Base-by-base conservation (phyloP, 179 eudicot species). In the Beta corolliflora region DNA sequence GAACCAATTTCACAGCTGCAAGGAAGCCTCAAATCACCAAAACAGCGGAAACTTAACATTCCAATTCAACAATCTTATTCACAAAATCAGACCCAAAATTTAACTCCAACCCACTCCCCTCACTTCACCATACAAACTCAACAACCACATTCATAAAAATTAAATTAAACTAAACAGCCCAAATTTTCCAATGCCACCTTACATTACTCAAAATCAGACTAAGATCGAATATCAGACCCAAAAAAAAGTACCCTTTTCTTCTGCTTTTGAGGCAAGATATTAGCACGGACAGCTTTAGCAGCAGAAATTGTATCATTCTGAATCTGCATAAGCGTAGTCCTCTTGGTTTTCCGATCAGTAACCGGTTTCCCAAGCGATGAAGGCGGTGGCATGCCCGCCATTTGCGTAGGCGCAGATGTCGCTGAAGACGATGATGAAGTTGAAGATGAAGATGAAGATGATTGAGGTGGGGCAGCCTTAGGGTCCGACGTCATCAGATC, bases 301-400 rank as follows among this genome's bases (percentile, higher is more conserved):
- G 97, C 99, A 36, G 99, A 96, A 74, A 96, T 88, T 9, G 99
- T 94, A 45, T 96, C 99, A 73, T 89, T 94, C 82, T 94, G 99
- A 90, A 94, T 92, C 95, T 94, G 98, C 92, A 88, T 82, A 61
- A 96, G 86, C 25, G 96, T 88, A 16, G 84, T 89, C 82, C 72
- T 88, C 90, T 90, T 94, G 29, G 91, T 79, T 78, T 88, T 94
- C 86, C 91, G 90, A 81, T 96, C 97, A 25, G 88, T 56, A 19
- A 77, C 77, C 68, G 90, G 86, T 36, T 81, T 88, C 19, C 88
- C 90, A 15, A 78, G 65, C 72, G 89, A 82, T 4, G 85, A 29
- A 3, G 94, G 75, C 41, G 89, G 83, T 13, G 86, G 86, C 83
- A 76, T 66, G 54, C 69, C 52, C 76, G 92, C 71, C 61, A 67